phyloP scores from a whole-genome alignment of 2,329 filamentous ascomycete genomes.

The Xylariaceae sp. region DNA sequence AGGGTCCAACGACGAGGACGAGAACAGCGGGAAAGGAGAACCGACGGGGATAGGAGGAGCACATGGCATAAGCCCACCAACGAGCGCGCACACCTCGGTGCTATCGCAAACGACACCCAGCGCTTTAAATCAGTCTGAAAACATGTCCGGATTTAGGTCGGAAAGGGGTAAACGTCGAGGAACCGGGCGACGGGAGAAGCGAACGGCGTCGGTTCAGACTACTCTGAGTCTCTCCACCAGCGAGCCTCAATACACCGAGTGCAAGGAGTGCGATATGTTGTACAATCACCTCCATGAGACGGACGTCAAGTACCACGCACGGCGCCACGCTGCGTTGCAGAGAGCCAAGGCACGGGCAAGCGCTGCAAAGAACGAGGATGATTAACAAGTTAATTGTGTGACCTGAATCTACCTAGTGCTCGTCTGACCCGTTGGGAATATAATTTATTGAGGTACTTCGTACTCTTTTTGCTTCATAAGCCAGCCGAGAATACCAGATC shows the following conservation, averaged over 20 bases:
- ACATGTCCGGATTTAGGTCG: slow-evolving; percentile 4
- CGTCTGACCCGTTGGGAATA: not conserved
- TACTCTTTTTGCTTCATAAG: no score
- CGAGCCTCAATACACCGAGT: slow-evolving; percentile 39
- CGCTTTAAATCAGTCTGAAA: slow-evolving; percentile 13
- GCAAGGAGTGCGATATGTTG: slow-evolving; percentile 41
- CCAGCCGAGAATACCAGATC: no score
- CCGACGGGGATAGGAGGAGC: not conserved
- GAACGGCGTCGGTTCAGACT: slow-evolving; percentile 37
- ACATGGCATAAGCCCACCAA: not conserved
- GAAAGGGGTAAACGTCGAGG: slow-evolving; percentile 14
- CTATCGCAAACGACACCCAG: slow-evolving; percentile 14
- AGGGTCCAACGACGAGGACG: slow-evolving; percentile 13
- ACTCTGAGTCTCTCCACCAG: slow-evolving; percentile 39
- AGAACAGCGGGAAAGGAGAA: not conserved
- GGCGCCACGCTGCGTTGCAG: slow-evolving; percentile 33
- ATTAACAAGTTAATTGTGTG: not conserved
- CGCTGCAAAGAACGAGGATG: not conserved
- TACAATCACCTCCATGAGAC: slow-evolving; percentile 44
- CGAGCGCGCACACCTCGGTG: no score
- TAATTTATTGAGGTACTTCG: no score
- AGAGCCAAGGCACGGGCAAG: slow-evolving; percentile 22
- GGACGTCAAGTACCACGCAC: slow-evolving; percentile 41
- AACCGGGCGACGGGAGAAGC: slow-evolving; percentile 12
- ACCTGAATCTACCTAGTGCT: not conserved